Base-by-base conservation (phyloP, 2,329 filamentous ascomycete species). In the Aspergillus nomiae region DNA sequence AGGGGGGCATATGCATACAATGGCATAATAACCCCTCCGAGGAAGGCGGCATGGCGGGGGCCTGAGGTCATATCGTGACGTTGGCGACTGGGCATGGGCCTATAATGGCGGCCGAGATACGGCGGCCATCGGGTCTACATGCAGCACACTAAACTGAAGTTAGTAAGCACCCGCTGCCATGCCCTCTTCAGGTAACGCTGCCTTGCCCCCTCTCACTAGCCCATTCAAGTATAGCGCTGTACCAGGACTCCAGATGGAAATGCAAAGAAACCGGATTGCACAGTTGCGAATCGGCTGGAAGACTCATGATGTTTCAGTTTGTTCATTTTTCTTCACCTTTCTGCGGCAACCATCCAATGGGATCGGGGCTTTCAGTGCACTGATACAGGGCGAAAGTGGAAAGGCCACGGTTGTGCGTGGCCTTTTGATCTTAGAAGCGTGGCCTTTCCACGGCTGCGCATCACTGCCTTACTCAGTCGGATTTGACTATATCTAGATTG, bases 61-160 rank as follows among this genome's bases (percentile, higher is more conserved):
- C 55, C 59, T 67, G 68, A 67, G 63, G 64, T 69, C 65, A 67
- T 67, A 60, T 60, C 56, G 64, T 69, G 67, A 69, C 68, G 65
- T 70, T 63, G 45, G 60, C 61, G 48, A 67, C 53, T 48, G 45
- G 32, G 46, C 46, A 34, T 12, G 26, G 16, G 26, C 56, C 26
- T 26, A 28, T 36, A 19, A 30, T 59, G 30, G 30, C 32, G 28
- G 59, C 63, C 61, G 63, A 64, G 43, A 59, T 26, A 38, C 62
- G 62, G 56, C 62, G 64, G 59, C 41, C 50, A 56, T 60, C 59
- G 62, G 60, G 64, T 57, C 56, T 61, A 59, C 59, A 54, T 58
- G 26, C 61, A 41, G 16, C 46, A 45, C n/a, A 51, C 62, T 63
- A 67, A 46, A 24, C 66, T 62, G 62, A 59, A 57, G 30, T 21